A percentile compares a stretch with the other conserved stretches of the same genome.
Conservation (phyloP, 2,329 filamentous ascomycete species). For the Nothophaeocryptopus gaeumannii region DNA sequence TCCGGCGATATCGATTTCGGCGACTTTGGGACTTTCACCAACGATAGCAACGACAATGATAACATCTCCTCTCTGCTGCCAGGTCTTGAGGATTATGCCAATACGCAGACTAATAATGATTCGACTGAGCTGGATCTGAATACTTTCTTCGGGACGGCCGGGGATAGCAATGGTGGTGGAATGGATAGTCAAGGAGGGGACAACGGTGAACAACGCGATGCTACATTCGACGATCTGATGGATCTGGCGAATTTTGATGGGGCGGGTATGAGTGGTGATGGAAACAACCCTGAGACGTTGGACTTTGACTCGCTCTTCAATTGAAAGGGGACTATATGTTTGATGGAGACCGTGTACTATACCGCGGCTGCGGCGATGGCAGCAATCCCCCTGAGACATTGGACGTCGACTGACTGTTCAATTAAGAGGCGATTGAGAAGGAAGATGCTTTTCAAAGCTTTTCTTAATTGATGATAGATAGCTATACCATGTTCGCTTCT, state of each 20-base stretch:
- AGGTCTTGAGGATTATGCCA: conserved; percentile 43
- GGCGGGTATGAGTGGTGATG: conserved; percentile 18
- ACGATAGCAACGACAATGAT: conserved; percentile 28
- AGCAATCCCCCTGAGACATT: too few species aligned
- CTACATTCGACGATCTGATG: conserved; percentile 37
- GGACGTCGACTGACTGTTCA: too few species aligned
- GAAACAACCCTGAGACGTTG: conserved; percentile 10
- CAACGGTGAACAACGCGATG: conserved; percentile 23
- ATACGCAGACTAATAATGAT: conserved; percentile 24
- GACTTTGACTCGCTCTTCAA: conserved; percentile 26
- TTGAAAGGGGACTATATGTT: not conserved
- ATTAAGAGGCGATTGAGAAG: too few species aligned
- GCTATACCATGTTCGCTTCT: too few species aligned
- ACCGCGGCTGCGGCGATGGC: too few species aligned
- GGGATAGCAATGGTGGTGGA: not conserved
- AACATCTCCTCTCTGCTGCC: conserved; percentile 39
- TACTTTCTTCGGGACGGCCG: conserved; percentile 21
- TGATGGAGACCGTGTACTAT: not conserved
- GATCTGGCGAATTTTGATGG: conserved; percentile 35
- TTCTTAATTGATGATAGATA: too few species aligned
- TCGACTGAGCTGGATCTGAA: conserved; percentile 28
- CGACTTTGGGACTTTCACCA: conserved; percentile 27
- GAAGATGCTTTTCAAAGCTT: too few species aligned
- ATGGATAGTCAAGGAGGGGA: conserved; percentile 13
- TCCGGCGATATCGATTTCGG: conserved; percentile 36